Base-by-base conservation (phyloP, 495 filamentous ascomycete genomes). In the Usnea hakonensis region DNA sequence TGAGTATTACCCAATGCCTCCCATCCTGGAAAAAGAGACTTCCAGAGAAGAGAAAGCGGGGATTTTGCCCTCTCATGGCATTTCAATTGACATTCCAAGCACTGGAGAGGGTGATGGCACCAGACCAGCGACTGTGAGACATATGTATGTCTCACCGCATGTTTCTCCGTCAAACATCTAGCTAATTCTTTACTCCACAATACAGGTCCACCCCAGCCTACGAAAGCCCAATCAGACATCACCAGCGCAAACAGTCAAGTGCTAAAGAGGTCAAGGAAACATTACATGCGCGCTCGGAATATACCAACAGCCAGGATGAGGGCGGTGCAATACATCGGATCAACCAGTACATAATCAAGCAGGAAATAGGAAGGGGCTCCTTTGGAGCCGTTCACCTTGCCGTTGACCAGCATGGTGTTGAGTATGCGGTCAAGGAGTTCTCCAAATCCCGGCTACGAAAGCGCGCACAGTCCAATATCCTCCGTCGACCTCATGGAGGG, bases 381-480 rank as follows among this genome's bases (percentile, higher is more conserved):
- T 98, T 94, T 72, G 94, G 95, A 11, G 89, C 94, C 8, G 94
- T 98, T 14, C 91, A 97, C 72, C 77, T 96, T 21, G 94, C 91
- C 17, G 85, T 85, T 13, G 94, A 98, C 70, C 93, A 95, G 72
- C 90, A 85, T 75, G 93, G 91, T 8, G 84, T 86, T 55, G 90
- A 97, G 90, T 97, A 87, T 84, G 93, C 94, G 57, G 85, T 98
- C 64, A 98, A 98, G 75, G 93, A 96, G 68, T 97, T 98, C 75
- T 97, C 93, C 57, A 98, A 98, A 72, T 83, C 90, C 6, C 83
- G 92, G 41, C 76, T 98, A 41, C 84, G 92, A n/a, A 96, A 91
- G 75, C 89, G 91, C 37, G 90, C 88, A 35, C 92, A 97, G 72
- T 96, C 94, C 19, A 87, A 95, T 72, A 86, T 97, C 46, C 79